Conservation (phyloP, 306 rosid genomes). For the Vicia sativa region DNA sequence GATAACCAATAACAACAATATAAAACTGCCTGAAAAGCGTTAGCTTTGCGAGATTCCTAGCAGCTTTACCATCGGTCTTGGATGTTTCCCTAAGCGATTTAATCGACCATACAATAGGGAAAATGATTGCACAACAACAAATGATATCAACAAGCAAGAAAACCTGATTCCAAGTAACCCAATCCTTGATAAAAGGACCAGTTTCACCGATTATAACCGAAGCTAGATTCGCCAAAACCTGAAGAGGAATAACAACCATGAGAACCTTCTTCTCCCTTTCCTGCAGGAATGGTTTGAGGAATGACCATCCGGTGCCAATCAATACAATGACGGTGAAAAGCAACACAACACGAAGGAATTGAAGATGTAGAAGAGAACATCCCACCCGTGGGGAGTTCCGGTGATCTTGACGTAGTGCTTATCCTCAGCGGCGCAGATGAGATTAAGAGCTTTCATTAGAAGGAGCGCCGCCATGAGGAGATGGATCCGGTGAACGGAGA, state of each 20-base stretch:
- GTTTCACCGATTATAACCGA: constrained; percentile 83
- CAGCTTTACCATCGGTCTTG: constrained; percentile 92
- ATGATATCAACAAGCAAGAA: constrained; percentile 81
- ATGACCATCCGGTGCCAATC: constrained; percentile 93
- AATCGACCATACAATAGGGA: constrained; percentile 92
- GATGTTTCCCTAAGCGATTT: constrained; percentile 84
- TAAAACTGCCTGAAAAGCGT: constrained; percentile 85
- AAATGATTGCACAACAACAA: constrained; percentile 87
- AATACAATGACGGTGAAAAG: constrained; percentile 78
- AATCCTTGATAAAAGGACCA: constrained; percentile 84
- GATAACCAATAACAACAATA: constrained; percentile 79
- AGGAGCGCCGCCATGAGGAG: constrained; percentile 67
- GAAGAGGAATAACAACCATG: constrained; percentile 87
- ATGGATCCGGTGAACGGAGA: constrained; percentile 79
- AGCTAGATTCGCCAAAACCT: constrained; percentile 78
- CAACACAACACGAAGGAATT: constrained; percentile 74
- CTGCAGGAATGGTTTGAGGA: constrained; percentile 78
- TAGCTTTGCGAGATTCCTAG: constrained; percentile 74
- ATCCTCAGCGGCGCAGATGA: constrained; percentile 87
- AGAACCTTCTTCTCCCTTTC: constrained; percentile 88
- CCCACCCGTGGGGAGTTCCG: constrained; percentile 96
- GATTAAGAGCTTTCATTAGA: constrained; percentile 73
- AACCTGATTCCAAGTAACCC: constrained; percentile 89
- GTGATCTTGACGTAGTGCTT: constrained; percentile 75
- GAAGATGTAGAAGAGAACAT: constrained; percentile 81